Conservation (phyloP, 108 stramenopile species). For the Nitzschia putrida region DNA sequence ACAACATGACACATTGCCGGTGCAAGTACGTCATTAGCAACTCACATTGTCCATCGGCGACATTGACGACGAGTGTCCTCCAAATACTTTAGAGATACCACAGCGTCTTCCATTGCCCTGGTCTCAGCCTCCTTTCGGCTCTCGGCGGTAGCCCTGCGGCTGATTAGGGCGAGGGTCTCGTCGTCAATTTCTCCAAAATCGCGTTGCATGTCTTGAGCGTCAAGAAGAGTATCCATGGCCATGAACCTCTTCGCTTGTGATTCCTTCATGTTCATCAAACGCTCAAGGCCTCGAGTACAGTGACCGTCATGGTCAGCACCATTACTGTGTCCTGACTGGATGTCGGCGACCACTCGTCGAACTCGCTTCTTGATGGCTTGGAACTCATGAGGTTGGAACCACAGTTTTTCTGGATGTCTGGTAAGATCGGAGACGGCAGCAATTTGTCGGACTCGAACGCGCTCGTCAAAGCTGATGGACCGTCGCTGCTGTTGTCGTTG, state of each 20-base stretch:
- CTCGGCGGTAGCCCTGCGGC: slow-evolving; percentile 2
- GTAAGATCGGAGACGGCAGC: slow-evolving; percentile 3
- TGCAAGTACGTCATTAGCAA: too few species aligned
- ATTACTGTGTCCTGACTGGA: background rate
- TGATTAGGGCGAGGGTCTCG: slow-evolving; percentile 17
- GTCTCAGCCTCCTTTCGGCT: slow-evolving; percentile 13
- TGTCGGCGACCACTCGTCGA: slow-evolving; percentile 4
- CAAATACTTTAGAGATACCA: slow-evolving; percentile 14
- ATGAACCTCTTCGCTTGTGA: slow-evolving; percentile 13
- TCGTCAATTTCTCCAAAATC: slow-evolving; percentile 20
- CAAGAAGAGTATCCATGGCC: slow-evolving; percentile 28
- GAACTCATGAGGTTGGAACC: slow-evolving; percentile 33
- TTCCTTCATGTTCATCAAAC: slow-evolving; percentile 3
- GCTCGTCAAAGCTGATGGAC: slow-evolving; percentile 19
- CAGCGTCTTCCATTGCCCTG: slow-evolving; percentile 24
- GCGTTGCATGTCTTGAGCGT: slow-evolving; percentile 26
- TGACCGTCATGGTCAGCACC: slow-evolving; percentile 1
- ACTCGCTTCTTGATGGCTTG: slow-evolving; percentile 15
- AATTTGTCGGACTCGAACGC: slow-evolving; percentile 11
- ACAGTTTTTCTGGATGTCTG: slow-evolving; percentile 15
- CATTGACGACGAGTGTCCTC: slow-evolving; percentile 2
- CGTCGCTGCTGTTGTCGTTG: background rate
- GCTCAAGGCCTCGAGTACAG: slow-evolving; percentile 34
- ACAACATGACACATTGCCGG: too few species aligned
- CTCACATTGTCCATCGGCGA: slow-evolving; percentile 5